A percentile compares a stretch with the other conserved stretches of the same genome.
phyloP scores from a whole-genome alignment of 768 basidiomycete species.

The Mycena filopes region DNA sequence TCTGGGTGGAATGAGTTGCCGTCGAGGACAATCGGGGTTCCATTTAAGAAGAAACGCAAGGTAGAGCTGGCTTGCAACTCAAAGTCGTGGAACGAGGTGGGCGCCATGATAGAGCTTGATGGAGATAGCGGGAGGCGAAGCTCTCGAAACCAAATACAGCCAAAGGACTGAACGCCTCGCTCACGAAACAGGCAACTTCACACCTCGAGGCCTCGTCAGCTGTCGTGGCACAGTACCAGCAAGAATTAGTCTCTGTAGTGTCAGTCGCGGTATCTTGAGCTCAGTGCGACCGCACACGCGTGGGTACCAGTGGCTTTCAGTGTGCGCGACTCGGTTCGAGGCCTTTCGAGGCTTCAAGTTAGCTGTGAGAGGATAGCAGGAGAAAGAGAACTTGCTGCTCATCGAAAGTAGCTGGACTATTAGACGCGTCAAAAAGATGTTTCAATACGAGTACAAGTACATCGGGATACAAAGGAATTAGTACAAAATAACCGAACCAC shows the following conservation, averaged over 20 bases:
- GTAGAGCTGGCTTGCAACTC: slow-evolving; percentile 23
- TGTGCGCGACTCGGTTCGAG: no score
- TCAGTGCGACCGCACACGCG: no score
- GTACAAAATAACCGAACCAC: not conserved
- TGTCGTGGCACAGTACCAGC: no score
- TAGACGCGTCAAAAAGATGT: not conserved
- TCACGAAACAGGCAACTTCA: slow-evolving; percentile 1
- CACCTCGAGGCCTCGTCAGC: no score
- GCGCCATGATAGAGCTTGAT: slow-evolving; percentile 3
- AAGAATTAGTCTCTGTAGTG: no score
- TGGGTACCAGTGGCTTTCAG: no score
- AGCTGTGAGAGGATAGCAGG: no score
- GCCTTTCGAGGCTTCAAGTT: not conserved
- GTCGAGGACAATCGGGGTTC: slow-evolving; percentile 28
- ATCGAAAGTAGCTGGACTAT: not conserved
- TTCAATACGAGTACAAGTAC: slow-evolving; percentile 4
- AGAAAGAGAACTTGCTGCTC: no score
- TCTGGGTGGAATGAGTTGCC: slow-evolving; percentile 35
- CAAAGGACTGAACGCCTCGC: not conserved
- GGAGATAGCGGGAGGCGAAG: not conserved
- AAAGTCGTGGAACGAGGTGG: slow-evolving; percentile 25
- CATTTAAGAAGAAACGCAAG: slow-evolving; percentile 34
- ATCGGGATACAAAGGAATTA: not conserved
- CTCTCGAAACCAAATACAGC: not conserved
- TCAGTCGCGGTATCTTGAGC: no score